Evolutionary conservation across 768 basidiomycete species (phyloP).

Genomic region (Rhodosporidiobolus odoratus): DNA sequence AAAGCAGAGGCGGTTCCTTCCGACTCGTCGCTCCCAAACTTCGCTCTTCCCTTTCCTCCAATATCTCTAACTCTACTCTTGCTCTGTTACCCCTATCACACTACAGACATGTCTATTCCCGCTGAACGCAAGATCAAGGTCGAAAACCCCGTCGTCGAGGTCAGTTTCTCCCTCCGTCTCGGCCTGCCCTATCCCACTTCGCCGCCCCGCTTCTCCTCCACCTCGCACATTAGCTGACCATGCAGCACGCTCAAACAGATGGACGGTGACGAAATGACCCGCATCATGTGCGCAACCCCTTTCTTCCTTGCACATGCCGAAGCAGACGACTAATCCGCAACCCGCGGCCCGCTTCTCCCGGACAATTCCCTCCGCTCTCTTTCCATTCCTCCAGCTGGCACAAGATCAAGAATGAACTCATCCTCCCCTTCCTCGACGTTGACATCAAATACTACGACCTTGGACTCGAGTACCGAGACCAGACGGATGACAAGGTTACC

Average conservation of each 20-base stretch:
- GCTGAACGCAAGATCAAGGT: slow-evolving; percentile 39
- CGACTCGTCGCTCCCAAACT: no score
- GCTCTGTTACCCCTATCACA: not conserved
- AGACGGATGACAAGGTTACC: slow-evolving; percentile 93
- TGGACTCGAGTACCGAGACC: slow-evolving; percentile 77
- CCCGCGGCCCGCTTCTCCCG: slow-evolving; percentile 50
- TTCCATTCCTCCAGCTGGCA: slow-evolving; percentile 28
- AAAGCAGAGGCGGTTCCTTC: no score
- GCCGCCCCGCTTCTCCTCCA: not conserved
- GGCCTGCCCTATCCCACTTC: not conserved
- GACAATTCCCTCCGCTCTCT: not conserved
- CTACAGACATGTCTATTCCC: slow-evolving; percentile 21
- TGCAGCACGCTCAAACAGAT: slow-evolving; percentile 21
- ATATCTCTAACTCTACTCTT: not conserved
- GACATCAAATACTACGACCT: slow-evolving; percentile 65
- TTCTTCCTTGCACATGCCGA: no score
- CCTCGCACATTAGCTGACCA: not conserved
- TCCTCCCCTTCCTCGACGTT: slow-evolving; percentile 86
- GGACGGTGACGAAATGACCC: slow-evolving; percentile 74
- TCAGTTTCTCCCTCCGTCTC: not conserved
- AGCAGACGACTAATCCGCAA: not conserved
- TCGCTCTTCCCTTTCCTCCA: not conserved
- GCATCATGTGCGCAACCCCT: slow-evolving; percentile 99
- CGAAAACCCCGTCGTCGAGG: slow-evolving; percentile 43
- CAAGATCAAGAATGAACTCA: slow-evolving; percentile 59